These are phyloP conservation scores for Amniculicola lignicola DNA, from an alignment of 495 filamentous ascomycete species.

Conservation along the genomic window DNA sequence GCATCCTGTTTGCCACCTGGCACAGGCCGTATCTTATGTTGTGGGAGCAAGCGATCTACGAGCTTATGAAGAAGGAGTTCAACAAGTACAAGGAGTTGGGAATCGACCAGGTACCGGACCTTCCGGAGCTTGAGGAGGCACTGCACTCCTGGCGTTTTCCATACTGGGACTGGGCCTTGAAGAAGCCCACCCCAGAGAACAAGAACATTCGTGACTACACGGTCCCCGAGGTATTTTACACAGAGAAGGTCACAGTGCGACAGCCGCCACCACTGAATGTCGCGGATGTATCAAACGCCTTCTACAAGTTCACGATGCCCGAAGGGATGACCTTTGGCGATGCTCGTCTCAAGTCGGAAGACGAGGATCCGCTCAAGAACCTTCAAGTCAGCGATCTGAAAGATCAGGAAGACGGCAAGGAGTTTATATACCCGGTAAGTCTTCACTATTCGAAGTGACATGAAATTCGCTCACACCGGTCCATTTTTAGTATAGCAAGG, in stretches of 20 bases:
- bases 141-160: not conserved
- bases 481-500: too few relatives aligned
- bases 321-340: too few relatives aligned
- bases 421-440: too few relatives aligned
- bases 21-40: not conserved
- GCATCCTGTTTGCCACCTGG: not conserved
- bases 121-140: not conserved
- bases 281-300: not conserved
- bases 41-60: not conserved
- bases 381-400: too few relatives aligned
- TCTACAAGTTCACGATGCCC: not conserved
- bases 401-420: too few relatives aligned
- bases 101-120: not conserved
- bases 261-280: not conserved
- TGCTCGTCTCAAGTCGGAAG: too few relatives aligned
- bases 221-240: not conserved
- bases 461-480: too few relatives aligned
- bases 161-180: constrained; percentile 2
- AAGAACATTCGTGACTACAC: not conserved
- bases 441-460: too few relatives aligned
- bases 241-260: not conserved
- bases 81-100: not conserved
- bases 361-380: too few relatives aligned
- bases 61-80: not conserved
- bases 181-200: not conserved